Percentiles rank a stretch among this genome's conserved stretches.
phyloP scores from a whole-genome alignment of 352 stramenopile species.

The Pythium guiyangense region DNA sequence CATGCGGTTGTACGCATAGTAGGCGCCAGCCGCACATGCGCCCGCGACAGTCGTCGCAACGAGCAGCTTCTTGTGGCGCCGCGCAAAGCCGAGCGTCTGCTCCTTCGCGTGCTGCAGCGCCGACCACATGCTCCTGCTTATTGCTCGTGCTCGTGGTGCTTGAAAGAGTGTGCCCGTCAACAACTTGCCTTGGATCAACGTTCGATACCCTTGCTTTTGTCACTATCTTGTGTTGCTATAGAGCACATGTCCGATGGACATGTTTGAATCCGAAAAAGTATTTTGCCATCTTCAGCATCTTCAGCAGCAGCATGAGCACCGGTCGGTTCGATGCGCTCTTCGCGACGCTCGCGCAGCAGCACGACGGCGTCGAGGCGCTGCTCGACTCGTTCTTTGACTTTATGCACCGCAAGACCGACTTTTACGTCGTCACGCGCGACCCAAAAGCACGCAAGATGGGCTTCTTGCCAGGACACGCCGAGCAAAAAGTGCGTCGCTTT shows the following conservation, averaged over 20 bases:
- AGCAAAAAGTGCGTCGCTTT: constrained; percentile 61
- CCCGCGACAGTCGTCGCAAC: constrained; percentile 40
- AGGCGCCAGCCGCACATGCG: constrained; percentile 47
- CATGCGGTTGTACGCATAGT: constrained; percentile 67
- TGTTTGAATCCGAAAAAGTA: too few species aligned
- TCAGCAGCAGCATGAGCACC: constrained; percentile 17
- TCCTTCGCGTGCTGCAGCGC: constrained; percentile 46
- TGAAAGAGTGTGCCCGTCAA: too few species aligned
- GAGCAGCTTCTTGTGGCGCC: constrained; percentile 64
- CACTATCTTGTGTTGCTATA: too few species aligned
- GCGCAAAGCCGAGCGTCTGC: constrained; percentile 53
- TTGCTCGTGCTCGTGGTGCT: not conserved
- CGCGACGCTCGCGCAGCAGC: constrained; percentile 93
- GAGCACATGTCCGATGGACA: too few species aligned
- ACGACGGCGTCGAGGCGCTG: constrained; percentile 93
- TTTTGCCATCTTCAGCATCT: rapidly evolving
- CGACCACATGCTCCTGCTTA: constrained; percentile 72
- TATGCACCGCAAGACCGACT: constrained; percentile 97
- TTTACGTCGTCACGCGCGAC: constrained; percentile 85
- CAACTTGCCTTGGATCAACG: not conserved
- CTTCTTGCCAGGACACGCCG: constrained; percentile 52
- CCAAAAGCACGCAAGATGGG: constrained; percentile 46
- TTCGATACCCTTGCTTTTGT: not conserved
- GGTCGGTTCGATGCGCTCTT: constrained; percentile 81
- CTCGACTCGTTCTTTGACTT: constrained; percentile 98